Evolutionary conservation across 2,329 filamentous ascomycete species (phyloP).

Genomic region (Aspergillus sergii): DNA sequence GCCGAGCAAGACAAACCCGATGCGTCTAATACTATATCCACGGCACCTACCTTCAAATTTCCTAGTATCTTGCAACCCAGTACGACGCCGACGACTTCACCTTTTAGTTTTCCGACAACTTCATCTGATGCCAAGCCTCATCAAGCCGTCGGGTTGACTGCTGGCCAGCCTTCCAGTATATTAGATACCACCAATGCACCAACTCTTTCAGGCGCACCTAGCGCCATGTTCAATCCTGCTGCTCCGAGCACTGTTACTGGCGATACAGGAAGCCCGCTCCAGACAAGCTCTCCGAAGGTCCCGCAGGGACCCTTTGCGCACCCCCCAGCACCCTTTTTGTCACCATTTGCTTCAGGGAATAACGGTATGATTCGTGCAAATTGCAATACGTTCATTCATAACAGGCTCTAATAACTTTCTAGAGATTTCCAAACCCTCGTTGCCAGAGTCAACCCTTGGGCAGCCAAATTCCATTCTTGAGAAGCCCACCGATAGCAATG

Average conservation of each 20-base stretch:
- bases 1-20: neutral
- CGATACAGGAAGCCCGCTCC: neutral
- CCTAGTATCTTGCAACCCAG: slow-evolving; percentile 5
- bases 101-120: slow-evolving; percentile 5
- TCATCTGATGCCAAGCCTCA: slow-evolving; percentile 2
- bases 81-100: slow-evolving; percentile 11
- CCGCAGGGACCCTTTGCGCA: neutral
- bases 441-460: neutral
- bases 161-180: slow-evolving; percentile 19
- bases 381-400: neutral
- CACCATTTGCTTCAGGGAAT: slow-evolving; percentile 9
- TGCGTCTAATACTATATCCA: neutral
- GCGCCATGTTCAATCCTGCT: slow-evolving; percentile 16
- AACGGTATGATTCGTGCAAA: slow-evolving; percentile 15
- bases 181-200: slow-evolving; percentile 16
- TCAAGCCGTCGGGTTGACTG: slow-evolving; percentile 10
- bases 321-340: slow-evolving; percentile 4
- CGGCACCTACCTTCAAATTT: neutral
- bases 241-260: neutral
- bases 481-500: neutral
- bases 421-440: slow-evolving; percentile 11
- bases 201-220: neutral
- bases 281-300: neutral
- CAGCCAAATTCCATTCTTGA: neutral
- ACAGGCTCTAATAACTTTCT: slow-evolving; percentile 7